These are phyloP conservation scores for Fraxinus platypoda DNA, from an alignment of 305 asterid species.

Conservation along the genomic window DNA sequence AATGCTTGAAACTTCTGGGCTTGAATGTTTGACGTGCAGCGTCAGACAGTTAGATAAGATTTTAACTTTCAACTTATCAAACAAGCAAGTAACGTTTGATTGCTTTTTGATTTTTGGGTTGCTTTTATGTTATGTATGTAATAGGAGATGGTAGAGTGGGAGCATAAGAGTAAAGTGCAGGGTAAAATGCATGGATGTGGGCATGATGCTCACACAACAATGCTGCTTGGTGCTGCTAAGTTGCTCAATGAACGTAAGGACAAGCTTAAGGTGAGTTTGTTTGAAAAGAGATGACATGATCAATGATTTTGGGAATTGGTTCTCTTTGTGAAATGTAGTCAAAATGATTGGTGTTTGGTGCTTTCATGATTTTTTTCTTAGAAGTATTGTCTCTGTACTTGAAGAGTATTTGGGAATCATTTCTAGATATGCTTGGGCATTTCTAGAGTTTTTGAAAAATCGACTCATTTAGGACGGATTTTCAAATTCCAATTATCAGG, in stretches of 20 bases:
- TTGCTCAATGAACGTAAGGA: constrained; percentile 60
- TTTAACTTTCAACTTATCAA: neutral
- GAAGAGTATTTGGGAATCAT: neutral
- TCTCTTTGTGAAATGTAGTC: constrained; percentile 3
- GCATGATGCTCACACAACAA: constrained; percentile 83
- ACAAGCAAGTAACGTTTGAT: neutral
- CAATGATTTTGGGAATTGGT: neutral
- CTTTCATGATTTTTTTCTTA: neutral
- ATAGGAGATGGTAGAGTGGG: constrained; percentile 84
- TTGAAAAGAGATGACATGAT: neutral
- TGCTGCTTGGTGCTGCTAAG: constrained; percentile 93
- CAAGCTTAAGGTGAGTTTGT: constrained; percentile 53
- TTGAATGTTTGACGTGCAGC: neutral
- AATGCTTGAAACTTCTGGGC: neutral
- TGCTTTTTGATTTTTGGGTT: constrained; percentile 17
- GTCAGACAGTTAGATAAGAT: neutral
- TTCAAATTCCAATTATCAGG: neutral
- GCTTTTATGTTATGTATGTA: constrained; percentile 13
- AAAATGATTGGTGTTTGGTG: neutral
- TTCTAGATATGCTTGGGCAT: neutral
- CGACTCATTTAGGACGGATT: neutral
- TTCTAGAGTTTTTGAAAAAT: neutral
- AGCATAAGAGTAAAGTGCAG: constrained; percentile 75
- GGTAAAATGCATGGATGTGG: constrained; percentile 93
- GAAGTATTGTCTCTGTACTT: neutral